These are phyloP conservation scores for Aspergillus niger DNA, from an alignment of 2,329 filamentous ascomycete genomes.

Conservation along the genomic window DNA sequence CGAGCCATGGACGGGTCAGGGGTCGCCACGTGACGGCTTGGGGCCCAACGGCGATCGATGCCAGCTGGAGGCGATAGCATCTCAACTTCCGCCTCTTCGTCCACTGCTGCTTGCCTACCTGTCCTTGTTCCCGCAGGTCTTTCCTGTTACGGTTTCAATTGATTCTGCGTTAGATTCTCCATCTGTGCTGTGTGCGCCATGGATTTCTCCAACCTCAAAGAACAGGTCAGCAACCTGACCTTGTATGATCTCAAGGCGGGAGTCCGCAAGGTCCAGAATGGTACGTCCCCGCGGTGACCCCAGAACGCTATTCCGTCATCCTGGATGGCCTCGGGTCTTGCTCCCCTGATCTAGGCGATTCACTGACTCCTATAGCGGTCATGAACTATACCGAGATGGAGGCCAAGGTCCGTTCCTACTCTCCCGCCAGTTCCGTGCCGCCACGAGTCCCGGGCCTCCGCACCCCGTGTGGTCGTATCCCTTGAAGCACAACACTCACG, in stretches of 20 bases:
- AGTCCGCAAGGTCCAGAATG: conserved; percentile 95
- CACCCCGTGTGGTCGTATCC: conserved; percentile 1
- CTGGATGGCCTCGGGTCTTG: neutral
- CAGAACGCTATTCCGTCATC: neutral
- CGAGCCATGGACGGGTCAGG: conserved; percentile 24
- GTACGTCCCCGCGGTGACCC: conserved; percentile 53
- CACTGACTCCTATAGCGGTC: conserved; percentile 62
- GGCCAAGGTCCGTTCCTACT: conserved; percentile 54
- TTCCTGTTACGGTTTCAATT: conserved; percentile 11
- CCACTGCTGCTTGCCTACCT: conserved; percentile 6
- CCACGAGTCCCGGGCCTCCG: conserved; percentile 5
- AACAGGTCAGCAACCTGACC: conserved; percentile 85
- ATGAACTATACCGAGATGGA: conserved; percentile 99
- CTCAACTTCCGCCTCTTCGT: conserved; percentile 19
- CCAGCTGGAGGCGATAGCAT: conserved; percentile 28
- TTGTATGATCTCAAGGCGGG: conserved; percentile 95
- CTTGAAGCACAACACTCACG: conserved; percentile 22
- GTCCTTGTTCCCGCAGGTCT: conserved; percentile 15
- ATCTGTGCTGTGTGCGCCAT: conserved; percentile 52
- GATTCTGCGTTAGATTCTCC: conserved; percentile 15
- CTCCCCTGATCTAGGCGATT: neutral
- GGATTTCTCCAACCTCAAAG: conserved; percentile 84
- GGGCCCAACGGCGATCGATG: conserved; percentile 23
- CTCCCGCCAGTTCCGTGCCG: conserved; percentile 18
- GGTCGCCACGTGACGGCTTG: conserved; percentile 35